Percentiles rank a stretch among this genome's conserved stretches.
Conservation (phyloP, 176 grass and related monocot species). For the Triticum timopheevii region DNA sequence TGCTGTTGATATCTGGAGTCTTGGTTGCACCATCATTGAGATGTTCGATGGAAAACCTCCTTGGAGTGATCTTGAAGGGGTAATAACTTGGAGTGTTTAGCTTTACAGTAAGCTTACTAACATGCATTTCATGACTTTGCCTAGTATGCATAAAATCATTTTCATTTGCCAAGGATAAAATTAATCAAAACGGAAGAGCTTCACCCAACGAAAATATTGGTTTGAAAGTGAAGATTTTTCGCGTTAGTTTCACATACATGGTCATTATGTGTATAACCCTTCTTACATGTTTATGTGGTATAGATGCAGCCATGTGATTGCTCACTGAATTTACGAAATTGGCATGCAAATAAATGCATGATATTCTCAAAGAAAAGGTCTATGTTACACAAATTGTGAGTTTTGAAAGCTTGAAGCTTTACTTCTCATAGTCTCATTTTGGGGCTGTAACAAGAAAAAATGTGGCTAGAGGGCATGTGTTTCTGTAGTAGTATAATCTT, state of each 20-base stretch:
- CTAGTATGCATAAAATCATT: conserved; percentile 17
- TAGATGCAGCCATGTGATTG: neutral
- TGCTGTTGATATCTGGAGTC: conserved; percentile 97
- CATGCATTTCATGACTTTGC: conserved; percentile 32
- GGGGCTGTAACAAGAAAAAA: neutral
- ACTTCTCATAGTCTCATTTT: neutral
- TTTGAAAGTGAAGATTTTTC: neutral
- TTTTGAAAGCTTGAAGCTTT: conserved; percentile 13
- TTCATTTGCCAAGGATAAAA: neutral
- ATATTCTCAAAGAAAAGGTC: neutral
- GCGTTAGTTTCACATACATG: neutral
- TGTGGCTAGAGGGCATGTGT: neutral
- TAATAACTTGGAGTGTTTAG: conserved; percentile 44
- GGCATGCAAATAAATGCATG: conserved; percentile 2
- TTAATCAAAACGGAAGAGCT: neutral
- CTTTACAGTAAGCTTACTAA: conserved; percentile 27
- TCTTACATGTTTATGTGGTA: neutral
- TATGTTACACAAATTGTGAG: neutral
- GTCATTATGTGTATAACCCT: neutral
- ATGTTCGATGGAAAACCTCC: conserved; percentile 91
- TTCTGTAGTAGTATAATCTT: conserved; percentile 20
- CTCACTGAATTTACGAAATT: conserved; percentile 15
- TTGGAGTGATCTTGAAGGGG: conserved; percentile 97
- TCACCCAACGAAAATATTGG: conserved; percentile 14
- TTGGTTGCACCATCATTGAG: conserved; percentile 96